Conservation (phyloP, 352 stramenopile genomes). For the Elongisporangium undulatum region DNA sequence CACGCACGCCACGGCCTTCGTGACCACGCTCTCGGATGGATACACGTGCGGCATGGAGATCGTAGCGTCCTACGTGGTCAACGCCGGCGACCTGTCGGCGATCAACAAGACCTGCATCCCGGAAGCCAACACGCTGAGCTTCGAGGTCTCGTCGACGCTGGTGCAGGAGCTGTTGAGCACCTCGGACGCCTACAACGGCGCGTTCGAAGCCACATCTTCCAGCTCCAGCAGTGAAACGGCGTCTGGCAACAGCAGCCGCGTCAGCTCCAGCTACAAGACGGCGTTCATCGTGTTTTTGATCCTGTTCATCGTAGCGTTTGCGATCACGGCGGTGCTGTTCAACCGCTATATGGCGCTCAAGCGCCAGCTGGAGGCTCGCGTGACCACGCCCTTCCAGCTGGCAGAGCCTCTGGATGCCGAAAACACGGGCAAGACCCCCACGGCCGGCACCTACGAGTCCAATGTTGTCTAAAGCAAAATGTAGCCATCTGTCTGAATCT, state of each 20-base stretch:
- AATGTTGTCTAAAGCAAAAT: no score
- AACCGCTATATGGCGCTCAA: no score
- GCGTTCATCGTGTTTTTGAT: conserved; percentile 39
- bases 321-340: no score
- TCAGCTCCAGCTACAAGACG: conserved; percentile 23
- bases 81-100: conserved; percentile 19
- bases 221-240: no score
- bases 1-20: conserved; percentile 27
- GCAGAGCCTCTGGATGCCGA: no score
- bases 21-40: conserved; percentile 16
- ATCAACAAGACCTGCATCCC: conserved; percentile 39
- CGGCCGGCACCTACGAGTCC: no score
- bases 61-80: conserved; percentile 33
- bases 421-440: no score
- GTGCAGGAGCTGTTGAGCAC: conserved; percentile 41
- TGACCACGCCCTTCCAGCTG: no score
- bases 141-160: conserved; percentile 11
- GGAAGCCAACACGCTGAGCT: conserved; percentile 21
- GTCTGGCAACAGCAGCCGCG: no score
- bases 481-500: no score
- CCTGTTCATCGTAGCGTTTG: conserved; percentile 25
- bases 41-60: conserved; percentile 43
- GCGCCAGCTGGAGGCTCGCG: no score
- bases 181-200: conserved; percentile 29
- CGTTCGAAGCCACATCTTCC: no score